These are phyloP conservation scores for Chaetomiaceae sp. DNA, from an alignment of 2,329 filamentous ascomycete species.

Conservation along the genomic window DNA sequence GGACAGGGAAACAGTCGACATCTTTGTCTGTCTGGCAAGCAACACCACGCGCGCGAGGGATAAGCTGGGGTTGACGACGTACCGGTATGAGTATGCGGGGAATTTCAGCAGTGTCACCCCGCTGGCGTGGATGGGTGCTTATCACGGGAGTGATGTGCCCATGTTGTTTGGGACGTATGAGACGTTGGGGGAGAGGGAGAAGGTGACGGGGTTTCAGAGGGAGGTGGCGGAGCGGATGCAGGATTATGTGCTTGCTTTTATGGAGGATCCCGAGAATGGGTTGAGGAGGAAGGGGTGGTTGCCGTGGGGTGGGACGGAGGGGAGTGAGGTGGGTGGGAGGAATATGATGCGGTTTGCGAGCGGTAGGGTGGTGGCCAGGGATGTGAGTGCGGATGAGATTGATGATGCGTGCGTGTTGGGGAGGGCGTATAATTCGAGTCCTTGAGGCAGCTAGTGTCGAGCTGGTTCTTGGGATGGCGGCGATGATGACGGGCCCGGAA, in stretches of 20 bases:
- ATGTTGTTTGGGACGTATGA: conserved; percentile 24
- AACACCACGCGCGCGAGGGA: conserved; percentile 24
- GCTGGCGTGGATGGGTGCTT: conserved; percentile 36
- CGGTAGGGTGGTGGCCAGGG: conserved; percentile 3
- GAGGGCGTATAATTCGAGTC: conserved; percentile 19
- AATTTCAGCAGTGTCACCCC: conserved; percentile 39
- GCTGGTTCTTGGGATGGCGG: too few relatives aligned
- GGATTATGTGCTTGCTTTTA: conserved; percentile 26
- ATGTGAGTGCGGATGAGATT: conserved; percentile 19
- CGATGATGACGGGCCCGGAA: too few relatives aligned
- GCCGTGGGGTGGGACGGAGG: conserved; percentile 18
- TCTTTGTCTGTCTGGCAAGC: conserved; percentile 27
- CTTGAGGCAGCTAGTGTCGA: too few relatives aligned
- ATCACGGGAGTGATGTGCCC: conserved; percentile 23
- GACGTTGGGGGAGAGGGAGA: not conserved
- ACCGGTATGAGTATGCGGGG: conserved; percentile 39
- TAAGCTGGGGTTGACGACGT: conserved; percentile 28
- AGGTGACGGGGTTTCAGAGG: conserved; percentile 18
- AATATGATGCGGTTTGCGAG: conserved; percentile 22
- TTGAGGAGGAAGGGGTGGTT: conserved; percentile 23
- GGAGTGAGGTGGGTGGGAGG: conserved; percentile 7
- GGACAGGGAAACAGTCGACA: conserved; percentile 22
- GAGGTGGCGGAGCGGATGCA: conserved; percentile 25
- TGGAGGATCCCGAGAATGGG: conserved; percentile 24
- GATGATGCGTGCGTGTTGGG: conserved; percentile 23